These are phyloP conservation scores for Pichia ethanolica DNA, from an alignment of 805 yeast genomes.

Conservation along the genomic window DNA sequence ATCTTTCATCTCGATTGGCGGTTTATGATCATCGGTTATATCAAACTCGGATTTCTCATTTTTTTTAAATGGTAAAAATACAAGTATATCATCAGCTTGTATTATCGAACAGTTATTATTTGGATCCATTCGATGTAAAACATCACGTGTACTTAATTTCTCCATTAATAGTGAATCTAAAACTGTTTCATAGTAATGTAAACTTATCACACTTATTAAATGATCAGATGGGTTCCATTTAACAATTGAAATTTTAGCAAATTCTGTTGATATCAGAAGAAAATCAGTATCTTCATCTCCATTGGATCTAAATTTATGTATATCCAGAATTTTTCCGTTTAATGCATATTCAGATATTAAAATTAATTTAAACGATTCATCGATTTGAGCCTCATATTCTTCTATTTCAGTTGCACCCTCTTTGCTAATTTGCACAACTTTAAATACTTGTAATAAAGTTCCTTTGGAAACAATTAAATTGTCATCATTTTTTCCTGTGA, in stretches of 20 bases:
- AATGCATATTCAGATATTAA: constrained; percentile 60
- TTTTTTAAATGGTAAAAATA: constrained; percentile 58
- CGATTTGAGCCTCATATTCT: constrained; percentile 11
- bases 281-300: constrained; percentile 46
- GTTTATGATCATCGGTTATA: constrained; percentile 19
- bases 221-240: constrained; percentile 56
- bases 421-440: constrained; percentile 26
- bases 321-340: constrained; percentile 59
- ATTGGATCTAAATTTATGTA: constrained; percentile 42
- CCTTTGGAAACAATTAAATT: constrained; percentile 68
- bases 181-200: constrained; percentile 80
- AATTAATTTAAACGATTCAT: constrained; percentile 24
- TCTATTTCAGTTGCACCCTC: constrained; percentile 12
- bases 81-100: constrained; percentile 60
- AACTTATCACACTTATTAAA: constrained; percentile 60
- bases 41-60: constrained; percentile 36
- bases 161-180: constrained; percentile 45
- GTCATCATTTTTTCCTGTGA: constrained; percentile 31
- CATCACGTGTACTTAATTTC: constrained; percentile 26
- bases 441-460: constrained; percentile 57
- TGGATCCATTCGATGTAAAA: constrained; percentile 57
- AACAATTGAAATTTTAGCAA: constrained; percentile 71
- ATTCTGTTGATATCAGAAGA: constrained; percentile 56
- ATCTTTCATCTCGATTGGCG: constrained; percentile 7
- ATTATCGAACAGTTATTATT: constrained; percentile 46